Evolutionary conservation across 148 eudicot genomes (phyloP).

Genomic region (Salicornia ramosissima): DNA sequence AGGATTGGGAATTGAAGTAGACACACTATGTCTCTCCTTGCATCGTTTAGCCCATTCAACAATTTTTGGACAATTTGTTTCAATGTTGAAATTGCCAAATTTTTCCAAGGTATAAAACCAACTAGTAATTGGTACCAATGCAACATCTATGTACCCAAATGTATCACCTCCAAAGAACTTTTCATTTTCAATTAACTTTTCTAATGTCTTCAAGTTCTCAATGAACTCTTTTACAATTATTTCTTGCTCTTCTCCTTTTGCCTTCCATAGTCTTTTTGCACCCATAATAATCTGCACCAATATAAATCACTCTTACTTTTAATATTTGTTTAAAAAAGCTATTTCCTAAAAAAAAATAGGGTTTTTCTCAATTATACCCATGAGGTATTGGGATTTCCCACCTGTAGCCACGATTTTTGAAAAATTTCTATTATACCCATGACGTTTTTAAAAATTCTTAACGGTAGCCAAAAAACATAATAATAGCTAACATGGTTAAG

Average conservation of each 20-base stretch:
- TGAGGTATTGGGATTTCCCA: too few species aligned
- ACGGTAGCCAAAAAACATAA: too few species aligned
- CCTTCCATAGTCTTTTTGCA: constrained; percentile 12
- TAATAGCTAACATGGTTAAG: too few species aligned
- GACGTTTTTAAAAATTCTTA: too few species aligned
- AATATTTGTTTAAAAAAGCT: too few species aligned
- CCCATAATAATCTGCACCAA: constrained; percentile 8
- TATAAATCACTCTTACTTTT: background rate
- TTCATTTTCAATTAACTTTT: background rate
- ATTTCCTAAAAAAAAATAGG: too few species aligned
- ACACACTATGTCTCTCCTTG: constrained; percentile 11
- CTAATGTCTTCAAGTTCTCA: constrained; percentile 11
- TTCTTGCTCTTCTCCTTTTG: constrained; percentile 16
- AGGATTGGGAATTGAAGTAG: constrained; percentile 7
- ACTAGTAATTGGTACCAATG: constrained; percentile 10
- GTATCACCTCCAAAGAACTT: constrained; percentile 22
- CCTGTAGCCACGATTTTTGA: too few species aligned
- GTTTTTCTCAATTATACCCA: too few species aligned
- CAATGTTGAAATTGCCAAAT: constrained; percentile 18
- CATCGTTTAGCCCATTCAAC: constrained; percentile 20
- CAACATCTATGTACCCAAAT: constrained; percentile 19
- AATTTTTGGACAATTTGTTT: constrained; percentile 9
- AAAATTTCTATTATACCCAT: too few species aligned
- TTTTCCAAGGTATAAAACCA: constrained; percentile 20
- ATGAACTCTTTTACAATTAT: constrained; percentile 7